These are phyloP conservation scores for Serpula lacrymans DNA, from an alignment of 768 basidiomycete species.

Conservation along the genomic window DNA sequence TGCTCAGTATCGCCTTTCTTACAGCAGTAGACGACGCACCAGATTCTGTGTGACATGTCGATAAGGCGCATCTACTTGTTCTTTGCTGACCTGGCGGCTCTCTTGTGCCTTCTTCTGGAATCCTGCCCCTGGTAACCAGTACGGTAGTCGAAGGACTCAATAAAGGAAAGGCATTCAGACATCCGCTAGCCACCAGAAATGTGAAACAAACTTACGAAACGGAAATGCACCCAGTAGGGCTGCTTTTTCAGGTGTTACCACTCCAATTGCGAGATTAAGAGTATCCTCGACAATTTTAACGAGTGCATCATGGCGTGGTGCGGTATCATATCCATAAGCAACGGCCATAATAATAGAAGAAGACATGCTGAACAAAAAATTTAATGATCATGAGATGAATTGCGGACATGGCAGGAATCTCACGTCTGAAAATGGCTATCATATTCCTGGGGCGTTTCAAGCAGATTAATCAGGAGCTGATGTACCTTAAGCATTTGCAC, in stretches of 20 bases:
- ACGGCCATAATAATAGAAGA: background rate
- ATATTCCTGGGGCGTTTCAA: no score
- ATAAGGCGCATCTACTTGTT: no score
- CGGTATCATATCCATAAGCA: background rate
- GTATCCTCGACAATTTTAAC: background rate
- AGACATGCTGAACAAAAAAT: slow-evolving; percentile 10
- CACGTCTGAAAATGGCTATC: no score
- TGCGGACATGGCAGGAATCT: no score
- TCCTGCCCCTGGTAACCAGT: slow-evolving; percentile 34
- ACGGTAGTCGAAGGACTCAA: slow-evolving; percentile 8
- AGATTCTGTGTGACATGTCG: no score
- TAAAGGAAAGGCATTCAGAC: no score
- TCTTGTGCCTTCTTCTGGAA: slow-evolving; percentile 34
- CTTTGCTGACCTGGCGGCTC: no score
- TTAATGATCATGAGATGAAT: no score
- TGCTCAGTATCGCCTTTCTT: no score
- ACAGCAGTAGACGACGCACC: no score
- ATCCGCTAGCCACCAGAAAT: no score
- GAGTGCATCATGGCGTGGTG: background rate
- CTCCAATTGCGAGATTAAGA: slow-evolving; percentile 8
- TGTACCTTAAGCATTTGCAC: slow-evolving; percentile 21
- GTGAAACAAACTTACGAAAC: no score
- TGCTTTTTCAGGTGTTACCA: background rate
- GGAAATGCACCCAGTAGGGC: background rate
- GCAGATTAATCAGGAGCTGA: slow-evolving; percentile 19